Evolutionary conservation across 331 rosid species (phyloP), one percentile per base, ranked within the genome.

Genomic region (Pyrus hybrid): DNA sequence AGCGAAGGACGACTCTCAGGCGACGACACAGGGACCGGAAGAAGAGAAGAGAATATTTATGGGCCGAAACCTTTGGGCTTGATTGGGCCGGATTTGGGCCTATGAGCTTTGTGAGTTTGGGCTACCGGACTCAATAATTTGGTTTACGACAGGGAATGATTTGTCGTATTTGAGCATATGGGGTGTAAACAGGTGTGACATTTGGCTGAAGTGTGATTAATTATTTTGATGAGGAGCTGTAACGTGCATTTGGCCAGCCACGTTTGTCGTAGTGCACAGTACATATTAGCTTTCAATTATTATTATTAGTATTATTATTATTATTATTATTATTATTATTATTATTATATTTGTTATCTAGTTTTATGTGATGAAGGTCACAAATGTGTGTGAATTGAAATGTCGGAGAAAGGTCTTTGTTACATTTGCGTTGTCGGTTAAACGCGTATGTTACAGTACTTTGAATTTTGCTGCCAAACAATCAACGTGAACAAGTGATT

Each of bases 151-250:
- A 72, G 58, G 41, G 26, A 35, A 35, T 16, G 13, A 11, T 41
- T 17, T 60, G 76, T 72, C 68, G 41, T 37, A 16, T 30, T 16
- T 33, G 16, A 9, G 2, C 0, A 21, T 32, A 8, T 3, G 66
- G 57, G 68, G 58, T 29, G 76, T 37, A 21, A 72, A 37, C 68
- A 60, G 68, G 68, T 72, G 13, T 21, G 26, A 30, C 51, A 43
- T 57, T 28, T 29, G 32, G 66, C 76, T 37, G 17, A 58, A 23
- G 37, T 33, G 12, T 53, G 12, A 26, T 70, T 70, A 49, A 58
- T 58, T 71, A 22, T 35, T 7, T 58, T 58, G 68, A 33, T 8
- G 21, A 72, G 76, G 76, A 58, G 76, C 76, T 72, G 76, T 58
- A 58, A 58, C 8, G 26, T 57, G 76, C 67, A 56, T 16, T 16